phyloP scores from a whole-genome alignment of 2,329 filamentous ascomycete species.

The Claviceps spartinae region DNA sequence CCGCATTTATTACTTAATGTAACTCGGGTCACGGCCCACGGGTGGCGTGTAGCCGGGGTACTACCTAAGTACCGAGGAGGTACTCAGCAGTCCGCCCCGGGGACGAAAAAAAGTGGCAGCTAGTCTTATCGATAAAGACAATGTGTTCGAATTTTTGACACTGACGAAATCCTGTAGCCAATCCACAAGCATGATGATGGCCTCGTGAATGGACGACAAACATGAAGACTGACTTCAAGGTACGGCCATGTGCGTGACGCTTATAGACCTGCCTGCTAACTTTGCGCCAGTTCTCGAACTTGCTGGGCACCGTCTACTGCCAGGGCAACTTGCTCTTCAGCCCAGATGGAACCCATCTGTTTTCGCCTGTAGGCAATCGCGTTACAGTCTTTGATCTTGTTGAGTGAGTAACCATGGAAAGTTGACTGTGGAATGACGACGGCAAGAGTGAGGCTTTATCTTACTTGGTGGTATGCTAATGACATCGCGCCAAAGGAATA shows the following conservation, averaged over 20 bases:
- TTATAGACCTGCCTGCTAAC: background rate
- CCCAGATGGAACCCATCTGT: conserved; percentile 86
- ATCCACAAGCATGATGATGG: conserved; percentile 13
- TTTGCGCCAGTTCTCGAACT: conserved; percentile 78
- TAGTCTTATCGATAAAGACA: conserved; percentile 12
- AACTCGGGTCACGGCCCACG: too few relatives aligned
- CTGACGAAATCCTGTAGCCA: conserved; percentile 5
- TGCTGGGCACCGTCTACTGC: conserved; percentile 95
- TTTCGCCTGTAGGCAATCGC: conserved; percentile 91
- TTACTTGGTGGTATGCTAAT: background rate
- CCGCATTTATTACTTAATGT: too few relatives aligned
- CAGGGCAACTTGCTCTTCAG: conserved; percentile 95
- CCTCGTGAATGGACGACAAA: conserved; percentile 21
- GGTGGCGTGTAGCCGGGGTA: too few relatives aligned
- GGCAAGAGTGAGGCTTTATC: too few relatives aligned
- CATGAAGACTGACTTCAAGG: conserved; percentile 99
- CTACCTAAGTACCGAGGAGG: too few relatives aligned
- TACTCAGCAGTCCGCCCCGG: too few relatives aligned
- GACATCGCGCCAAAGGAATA: conserved; percentile 45
- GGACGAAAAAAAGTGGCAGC: background rate
- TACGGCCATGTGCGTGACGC: conserved; percentile 23
- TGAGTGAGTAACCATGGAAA: conserved; percentile 46
- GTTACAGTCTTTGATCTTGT: conserved; percentile 94
- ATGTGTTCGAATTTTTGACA: conserved; percentile 17
- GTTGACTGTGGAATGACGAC: too few relatives aligned